Conservation (phyloP, 1,139 yeast genomes). For the Candida sp. region DNA sequence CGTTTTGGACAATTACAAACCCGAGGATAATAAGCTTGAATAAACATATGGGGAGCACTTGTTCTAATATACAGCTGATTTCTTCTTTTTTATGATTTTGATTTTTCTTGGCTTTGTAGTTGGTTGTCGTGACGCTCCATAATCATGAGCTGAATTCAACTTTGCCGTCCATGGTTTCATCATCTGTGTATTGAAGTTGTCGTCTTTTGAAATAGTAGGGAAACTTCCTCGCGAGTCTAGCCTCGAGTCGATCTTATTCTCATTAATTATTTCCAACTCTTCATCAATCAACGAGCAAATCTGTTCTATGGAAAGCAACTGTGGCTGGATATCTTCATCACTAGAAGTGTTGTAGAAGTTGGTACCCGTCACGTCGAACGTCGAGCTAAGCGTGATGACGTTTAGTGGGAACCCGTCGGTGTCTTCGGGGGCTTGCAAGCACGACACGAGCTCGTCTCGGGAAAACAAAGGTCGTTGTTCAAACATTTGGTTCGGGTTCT, state of each 20-base stretch:
- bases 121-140: not conserved
- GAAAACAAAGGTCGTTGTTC: constrained; percentile 4
- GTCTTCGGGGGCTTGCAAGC: constrained; percentile 2
- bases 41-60: constrained; percentile 14
- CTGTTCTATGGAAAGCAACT: constrained; percentile 10
- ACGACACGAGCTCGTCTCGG: constrained; percentile 7
- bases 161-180: not conserved
- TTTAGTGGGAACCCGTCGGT: not conserved
- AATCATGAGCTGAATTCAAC: not conserved
- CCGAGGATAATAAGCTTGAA: constrained; percentile 73
- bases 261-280: constrained; percentile 10
- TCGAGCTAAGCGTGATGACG: constrained; percentile 4
- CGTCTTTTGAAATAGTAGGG: constrained; percentile 10
- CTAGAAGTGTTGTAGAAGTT: not conserved
- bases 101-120: constrained; percentile 3
- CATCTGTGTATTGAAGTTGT: not conserved
- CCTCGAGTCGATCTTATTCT: not conserved
- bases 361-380: not conserved
- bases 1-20: constrained; percentile 91
- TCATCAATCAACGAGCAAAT: constrained; percentile 14
- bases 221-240: constrained; percentile 8
- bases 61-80: not conserved
- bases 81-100: constrained; percentile 6
- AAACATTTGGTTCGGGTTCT: not conserved
- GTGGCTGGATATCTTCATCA: not conserved